Base-by-base conservation (phyloP, 2,329 filamentous ascomycete genomes). In the Calonectria montana region DNA sequence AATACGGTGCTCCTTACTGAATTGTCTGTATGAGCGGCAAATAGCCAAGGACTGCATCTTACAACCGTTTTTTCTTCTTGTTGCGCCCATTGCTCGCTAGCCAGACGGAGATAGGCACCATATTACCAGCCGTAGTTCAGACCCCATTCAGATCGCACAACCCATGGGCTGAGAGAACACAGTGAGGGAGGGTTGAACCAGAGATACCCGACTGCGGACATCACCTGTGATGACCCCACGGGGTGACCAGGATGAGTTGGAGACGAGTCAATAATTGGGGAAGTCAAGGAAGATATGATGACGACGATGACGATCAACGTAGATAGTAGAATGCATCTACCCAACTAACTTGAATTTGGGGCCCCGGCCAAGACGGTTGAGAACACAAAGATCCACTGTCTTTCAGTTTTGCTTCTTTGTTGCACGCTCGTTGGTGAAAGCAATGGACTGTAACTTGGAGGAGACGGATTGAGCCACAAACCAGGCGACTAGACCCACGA, bases 401-500 rank as follows among this genome's bases (percentile, higher is more conserved):
- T 45, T 65, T 71, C 73, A 81, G 18, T 84, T 83, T 74, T 79
- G 80, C 79, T 88, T 88, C 75, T 84, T 85, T 48, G 76, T 74
- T 69, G 75, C 75, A 59, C 74, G 75, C 43, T 76, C 70, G 29
- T 79, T 39, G 43, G 73, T 71, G 35, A 41, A 37, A 21, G 81
- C 82, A 72, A 82, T 78, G 55, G 67, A 70, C 59, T 76, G 75
- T 63, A 84, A 75, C 62, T 74, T 73, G 18, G 75, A 75, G 25
- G 78, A 78, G 23, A 80, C 78, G 70, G 80, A 80, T 69, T 78
- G 81, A 43, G 87, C 85, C n/a, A 87, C 77, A 66, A 86, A 82
- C 82, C 83, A 87, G 4, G 85, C 85, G 43, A 81, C 74, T 29
- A 83, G 73, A n/a, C 91, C 90, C 66, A 97, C 88, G 3, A 89